Percentiles rank a stretch among this genome's conserved stretches.
These are phyloP conservation scores for Sugiyamaella lignohabitans DNA, from an alignment of 805 yeast species.

Conservation along the genomic window DNA sequence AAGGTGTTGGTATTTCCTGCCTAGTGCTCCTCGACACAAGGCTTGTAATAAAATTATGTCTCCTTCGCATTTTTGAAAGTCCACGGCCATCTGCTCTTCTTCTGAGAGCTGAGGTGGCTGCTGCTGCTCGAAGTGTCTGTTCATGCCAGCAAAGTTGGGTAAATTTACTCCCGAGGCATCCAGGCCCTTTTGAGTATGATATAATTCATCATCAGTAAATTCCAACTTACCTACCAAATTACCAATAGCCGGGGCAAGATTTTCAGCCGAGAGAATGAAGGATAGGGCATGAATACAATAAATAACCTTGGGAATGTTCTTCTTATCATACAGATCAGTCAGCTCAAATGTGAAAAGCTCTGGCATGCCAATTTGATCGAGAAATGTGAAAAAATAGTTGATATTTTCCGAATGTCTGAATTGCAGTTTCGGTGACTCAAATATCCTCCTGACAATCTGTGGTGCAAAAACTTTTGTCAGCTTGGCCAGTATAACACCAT, in stretches of 20 bases:
- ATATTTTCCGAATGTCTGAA: slow-evolving; percentile 92
- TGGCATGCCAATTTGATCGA: slow-evolving; percentile 69
- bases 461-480: slow-evolving; percentile 70
- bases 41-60: slow-evolving; percentile 56
- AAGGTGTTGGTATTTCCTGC: slow-evolving; percentile 40
- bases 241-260: slow-evolving; percentile 53
- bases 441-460: slow-evolving; percentile 46
- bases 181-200: slow-evolving; percentile 54
- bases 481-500: slow-evolving; percentile 83
- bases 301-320: slow-evolving; percentile 87
- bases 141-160: slow-evolving; percentile 67
- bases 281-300: slow-evolving; percentile 88
- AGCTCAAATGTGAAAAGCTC: slow-evolving; percentile 84
- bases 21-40: slow-evolving; percentile 57
- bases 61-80: slow-evolving; percentile 27
- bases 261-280: slow-evolving; percentile 55
- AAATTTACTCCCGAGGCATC: slow-evolving; percentile 59
- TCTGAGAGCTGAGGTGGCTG: slow-evolving; percentile 19
- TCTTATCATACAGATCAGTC: slow-evolving; percentile 87
- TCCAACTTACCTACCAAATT: slow-evolving; percentile 55
- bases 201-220: slow-evolving; percentile 64
- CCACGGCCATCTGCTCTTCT: slow-evolving; percentile 29
- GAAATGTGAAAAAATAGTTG: slow-evolving; percentile 64
- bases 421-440: slow-evolving; percentile 58
- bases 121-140: slow-evolving; percentile 34